Evolutionary conservation across 345 rosid species (phyloP).

Genomic region (Hypericum androsaemum): DNA sequence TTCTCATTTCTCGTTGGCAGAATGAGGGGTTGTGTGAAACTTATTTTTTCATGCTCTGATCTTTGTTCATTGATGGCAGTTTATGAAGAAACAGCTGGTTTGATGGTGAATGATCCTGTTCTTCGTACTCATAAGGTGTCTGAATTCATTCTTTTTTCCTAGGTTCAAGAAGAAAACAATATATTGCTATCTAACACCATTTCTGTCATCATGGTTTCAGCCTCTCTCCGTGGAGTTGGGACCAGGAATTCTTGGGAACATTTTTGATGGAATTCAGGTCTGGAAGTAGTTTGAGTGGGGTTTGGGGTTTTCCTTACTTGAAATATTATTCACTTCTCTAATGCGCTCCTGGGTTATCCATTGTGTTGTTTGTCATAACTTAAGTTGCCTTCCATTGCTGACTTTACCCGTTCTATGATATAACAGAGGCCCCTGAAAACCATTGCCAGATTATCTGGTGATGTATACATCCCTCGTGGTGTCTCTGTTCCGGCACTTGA

Average conservation of each 20-base stretch:
- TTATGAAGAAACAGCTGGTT: constrained; percentile 93
- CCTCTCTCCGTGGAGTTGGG: constrained; percentile 97
- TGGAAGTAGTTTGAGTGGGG: constrained; percentile 9
- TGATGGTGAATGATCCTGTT: constrained; percentile 92
- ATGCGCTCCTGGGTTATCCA: too few species aligned
- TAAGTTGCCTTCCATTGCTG: neutral
- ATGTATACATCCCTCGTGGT: constrained; percentile 99
- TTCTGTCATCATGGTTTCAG: constrained; percentile 35
- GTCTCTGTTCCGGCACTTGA: constrained; percentile 97
- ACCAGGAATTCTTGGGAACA: constrained; percentile 97
- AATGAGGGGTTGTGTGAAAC: neutral
- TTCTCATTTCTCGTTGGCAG: neutral
- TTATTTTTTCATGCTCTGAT: neutral
- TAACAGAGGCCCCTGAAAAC: constrained; percentile 95
- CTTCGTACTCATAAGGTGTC: constrained; percentile 81
- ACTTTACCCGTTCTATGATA: neutral
- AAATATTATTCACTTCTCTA: neutral
- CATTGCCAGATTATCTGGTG: constrained; percentile 85
- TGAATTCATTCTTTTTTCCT: neutral
- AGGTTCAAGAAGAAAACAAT: constrained; percentile 1
- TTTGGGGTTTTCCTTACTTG: neutral
- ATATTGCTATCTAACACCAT: constrained; percentile 12
- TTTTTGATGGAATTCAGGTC: constrained; percentile 99
- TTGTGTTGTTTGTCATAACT: too few species aligned
- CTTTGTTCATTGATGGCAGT: constrained; percentile 32